Evolutionary conservation across 306 rosid species (phyloP), one percentile per base, ranked within the genome.

Genomic region (Begonia fuchsioides): DNA sequence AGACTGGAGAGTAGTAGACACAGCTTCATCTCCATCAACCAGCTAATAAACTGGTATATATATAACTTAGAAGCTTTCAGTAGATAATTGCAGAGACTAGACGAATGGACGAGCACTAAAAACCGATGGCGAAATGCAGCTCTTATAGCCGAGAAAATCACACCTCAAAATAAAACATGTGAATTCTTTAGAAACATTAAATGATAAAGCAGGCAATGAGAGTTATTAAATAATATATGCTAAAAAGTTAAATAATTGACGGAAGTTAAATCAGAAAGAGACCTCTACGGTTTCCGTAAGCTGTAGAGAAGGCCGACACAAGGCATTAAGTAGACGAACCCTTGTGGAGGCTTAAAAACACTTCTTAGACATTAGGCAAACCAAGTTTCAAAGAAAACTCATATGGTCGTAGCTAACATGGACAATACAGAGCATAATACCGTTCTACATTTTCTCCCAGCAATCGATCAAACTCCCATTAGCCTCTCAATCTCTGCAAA

Each of bases 161-260:
- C 67, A 76, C 94, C 83, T 88, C 96, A 78, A 68, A 75, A 69
- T 69, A 80, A 75, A 76, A 76, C 72, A 73, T 55, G 67, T 50
- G 52, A 70, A 69, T 26, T 51, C 67, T 20, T 78, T 59, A 68
- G 79, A 71, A 68, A 55, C 41, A 45, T 53, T 70, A 43, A 60
- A 62, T 55, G 63, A 66, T 68, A 67, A 39, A 60, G 38, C 60
- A 26, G 35, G 8, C 35, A 26, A 4, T 26, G 8, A 26, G 8
- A 26, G 8, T n/a, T n/a, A n/a, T n/a, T 57, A n/a, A 47, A 54
- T 38, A 35, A 60, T 51, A 50, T 64, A 58, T 14, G 55, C 35
- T 3, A 35, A 35, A 18, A 12, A 48, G 41, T 38, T 52, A 62
- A 71, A 51, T 9, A 43, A 68, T 51, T 46, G 53, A 20, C 15